Evolutionary conservation across 805 yeast genomes (phyloP).

Genomic region (Candida namnaoensis): DNA sequence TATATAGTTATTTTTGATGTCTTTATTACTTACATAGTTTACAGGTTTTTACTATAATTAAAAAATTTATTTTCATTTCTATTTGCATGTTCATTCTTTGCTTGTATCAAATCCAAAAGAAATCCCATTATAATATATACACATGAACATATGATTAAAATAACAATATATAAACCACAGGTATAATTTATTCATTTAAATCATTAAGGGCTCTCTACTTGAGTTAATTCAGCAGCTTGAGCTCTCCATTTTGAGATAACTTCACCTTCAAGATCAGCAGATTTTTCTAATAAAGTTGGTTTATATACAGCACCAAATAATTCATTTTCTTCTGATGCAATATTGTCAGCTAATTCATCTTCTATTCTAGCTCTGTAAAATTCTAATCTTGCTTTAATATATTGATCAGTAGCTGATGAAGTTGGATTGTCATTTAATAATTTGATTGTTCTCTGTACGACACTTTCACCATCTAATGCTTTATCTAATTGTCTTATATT

Average conservation of each 20-base stretch:
- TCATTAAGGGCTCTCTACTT: background rate
- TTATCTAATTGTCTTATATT: constrained; percentile 62
- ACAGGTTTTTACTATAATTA: too few species aligned
- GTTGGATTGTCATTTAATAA: constrained; percentile 29
- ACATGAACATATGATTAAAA: too few species aligned
- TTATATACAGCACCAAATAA: constrained; percentile 80
- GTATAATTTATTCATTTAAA: too few species aligned
- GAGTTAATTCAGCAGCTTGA: constrained; percentile 60
- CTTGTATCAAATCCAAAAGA: too few species aligned
- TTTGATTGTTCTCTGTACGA: constrained; percentile 65
- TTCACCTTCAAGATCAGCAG: constrained; percentile 63
- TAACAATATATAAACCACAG: too few species aligned
- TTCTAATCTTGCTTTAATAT: constrained; percentile 81
- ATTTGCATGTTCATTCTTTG: too few species aligned
- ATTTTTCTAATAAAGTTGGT: constrained; percentile 53
- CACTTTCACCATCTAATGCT: constrained; percentile 84
- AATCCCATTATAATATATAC: too few species aligned
- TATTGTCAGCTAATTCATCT: constrained; percentile 64
- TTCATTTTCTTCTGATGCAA: constrained; percentile 73
- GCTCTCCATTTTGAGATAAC: constrained; percentile 66
- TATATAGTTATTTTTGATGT: too few species aligned
- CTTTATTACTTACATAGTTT: too few species aligned
- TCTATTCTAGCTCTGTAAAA: constrained; percentile 81
- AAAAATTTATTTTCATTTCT: too few species aligned
- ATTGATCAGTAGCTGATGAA: constrained; percentile 42